Evolutionary conservation across 352 stramenopile genomes (phyloP), one percentile per base, ranked within the genome.

Genomic region (Globisporangium uncinulatum): DNA sequence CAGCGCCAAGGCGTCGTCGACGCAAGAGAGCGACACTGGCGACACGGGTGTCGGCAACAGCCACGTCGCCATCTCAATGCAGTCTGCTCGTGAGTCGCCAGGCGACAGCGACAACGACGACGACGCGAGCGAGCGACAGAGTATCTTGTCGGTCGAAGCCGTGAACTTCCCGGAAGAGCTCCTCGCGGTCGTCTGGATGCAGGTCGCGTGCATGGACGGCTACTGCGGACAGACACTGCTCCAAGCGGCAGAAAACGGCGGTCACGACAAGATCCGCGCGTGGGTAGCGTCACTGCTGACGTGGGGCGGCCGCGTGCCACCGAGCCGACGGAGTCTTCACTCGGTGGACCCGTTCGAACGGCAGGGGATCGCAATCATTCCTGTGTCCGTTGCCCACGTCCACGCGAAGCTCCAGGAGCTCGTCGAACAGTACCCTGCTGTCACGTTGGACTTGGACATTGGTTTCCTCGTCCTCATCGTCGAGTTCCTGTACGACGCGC

Each of bases 181-280:
- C 6, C 54, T 95, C 15, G 76, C 82, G 0, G 69, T 88, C n/a
- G 58, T 92, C 20, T 95, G 85, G 85, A 95, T 92, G 77, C 71
- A 87, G 13, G 56, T 93, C 7, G 85, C 83, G 20, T 84, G 77
- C 20, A 39, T 93, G 46, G 85, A 95, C 32, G 85, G 83, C 4
- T 89, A 92, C 48, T 95, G 85, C 32, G 85, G 85, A 0, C 83
- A 95, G 51, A 85, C 76, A 42, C 71, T 95, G 19, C 70, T 92
- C 10, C 77, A 95, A 47, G 85, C 85, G 19, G 80, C 80, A 4
- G 83, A 93, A 48, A 82, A 67, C 39, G 81, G 83, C 9, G 79
- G 80, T 0, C 74, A 87, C 52, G 86, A 95, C 59, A 80, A 79
- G 20, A 87, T 95, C n/a, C 81, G 86, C 37, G 78, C 86, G 17